A percentile compares a stretch with the other conserved stretches of the same genome.
Evolutionary conservation across 345 rosid species (phyloP).

Genomic region (Moringa oleifera): DNA sequence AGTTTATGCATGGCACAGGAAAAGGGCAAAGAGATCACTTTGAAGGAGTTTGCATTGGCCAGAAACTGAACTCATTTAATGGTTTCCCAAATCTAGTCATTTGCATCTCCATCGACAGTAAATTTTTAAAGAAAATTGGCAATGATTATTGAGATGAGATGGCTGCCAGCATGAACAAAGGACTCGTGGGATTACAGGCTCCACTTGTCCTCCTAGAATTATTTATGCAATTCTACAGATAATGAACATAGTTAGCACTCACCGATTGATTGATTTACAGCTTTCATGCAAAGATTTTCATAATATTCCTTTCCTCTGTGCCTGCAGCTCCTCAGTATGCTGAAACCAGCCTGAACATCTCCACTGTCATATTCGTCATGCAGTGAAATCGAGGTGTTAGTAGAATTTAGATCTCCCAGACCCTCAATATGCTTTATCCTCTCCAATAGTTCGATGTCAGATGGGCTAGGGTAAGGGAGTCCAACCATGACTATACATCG

Average conservation of each 20-base stretch:
- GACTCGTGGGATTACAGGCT: not conserved
- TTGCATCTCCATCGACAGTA: not conserved
- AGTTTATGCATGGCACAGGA: not conserved
- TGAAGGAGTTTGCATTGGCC: not conserved
- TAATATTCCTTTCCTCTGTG: constrained; percentile 83
- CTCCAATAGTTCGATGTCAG: constrained; percentile 78
- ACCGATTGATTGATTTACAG: constrained; percentile 95
- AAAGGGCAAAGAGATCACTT: not conserved
- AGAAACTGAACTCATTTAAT: not conserved
- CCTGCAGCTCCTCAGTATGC: constrained; percentile 65
- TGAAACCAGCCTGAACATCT: constrained; percentile 59
- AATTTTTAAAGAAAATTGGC: not conserved
- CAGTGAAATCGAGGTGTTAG: constrained; percentile 22
- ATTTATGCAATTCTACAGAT: not conserved
- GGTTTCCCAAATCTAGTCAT: not conserved
- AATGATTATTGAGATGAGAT: not conserved
- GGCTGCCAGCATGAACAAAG: not conserved
- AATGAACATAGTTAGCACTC: constrained; percentile 16
- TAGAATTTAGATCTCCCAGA: constrained; percentile 43
- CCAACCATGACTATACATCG: constrained; percentile 97
- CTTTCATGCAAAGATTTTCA: constrained; percentile 96
- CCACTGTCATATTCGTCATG: constrained; percentile 43
- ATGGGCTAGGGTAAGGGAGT: constrained; percentile 85
- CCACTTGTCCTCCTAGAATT: not conserved
- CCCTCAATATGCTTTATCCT: constrained; percentile 84